Evolutionary conservation across 441 rosid species (phyloP).

Genomic region (Adansonia rubrostipa): DNA sequence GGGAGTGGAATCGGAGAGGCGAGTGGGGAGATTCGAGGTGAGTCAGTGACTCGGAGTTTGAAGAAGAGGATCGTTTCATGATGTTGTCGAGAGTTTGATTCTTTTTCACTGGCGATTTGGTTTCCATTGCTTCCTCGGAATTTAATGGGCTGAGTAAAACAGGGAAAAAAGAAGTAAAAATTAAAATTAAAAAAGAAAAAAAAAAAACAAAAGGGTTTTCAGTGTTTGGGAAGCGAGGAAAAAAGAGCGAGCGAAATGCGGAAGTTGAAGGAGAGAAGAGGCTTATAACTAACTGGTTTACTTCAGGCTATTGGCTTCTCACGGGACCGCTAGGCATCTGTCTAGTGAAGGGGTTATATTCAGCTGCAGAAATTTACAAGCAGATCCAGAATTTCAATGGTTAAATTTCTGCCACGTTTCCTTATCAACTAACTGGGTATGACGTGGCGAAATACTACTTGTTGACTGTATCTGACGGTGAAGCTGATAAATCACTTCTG

Average conservation of each 20-base stretch:
- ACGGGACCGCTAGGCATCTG: background rate
- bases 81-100: slow-evolving; percentile 30
- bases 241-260: background rate
- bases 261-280: background rate
- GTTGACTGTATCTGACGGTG: background rate
- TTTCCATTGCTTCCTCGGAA: slow-evolving; percentile 32
- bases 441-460: background rate
- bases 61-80: slow-evolving; percentile 60
- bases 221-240: slow-evolving; percentile 20
- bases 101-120: slow-evolving; percentile 19
- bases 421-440: background rate
- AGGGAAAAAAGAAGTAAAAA: background rate
- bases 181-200: background rate
- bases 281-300: background rate
- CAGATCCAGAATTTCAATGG: too few relatives aligned
- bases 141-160: slow-evolving; percentile 25
- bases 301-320: background rate
- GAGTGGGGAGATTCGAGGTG: slow-evolving; percentile 76
- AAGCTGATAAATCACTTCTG: background rate
- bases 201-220: background rate
- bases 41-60: slow-evolving; percentile 57
- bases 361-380: background rate
- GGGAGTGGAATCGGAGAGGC: slow-evolving; percentile 78
- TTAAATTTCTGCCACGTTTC: background rate
- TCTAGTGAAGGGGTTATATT: background rate